phyloP scores from a whole-genome alignment of 2,329 filamentous ascomycete genomes.

The Colletotrichum kahawae region DNA sequence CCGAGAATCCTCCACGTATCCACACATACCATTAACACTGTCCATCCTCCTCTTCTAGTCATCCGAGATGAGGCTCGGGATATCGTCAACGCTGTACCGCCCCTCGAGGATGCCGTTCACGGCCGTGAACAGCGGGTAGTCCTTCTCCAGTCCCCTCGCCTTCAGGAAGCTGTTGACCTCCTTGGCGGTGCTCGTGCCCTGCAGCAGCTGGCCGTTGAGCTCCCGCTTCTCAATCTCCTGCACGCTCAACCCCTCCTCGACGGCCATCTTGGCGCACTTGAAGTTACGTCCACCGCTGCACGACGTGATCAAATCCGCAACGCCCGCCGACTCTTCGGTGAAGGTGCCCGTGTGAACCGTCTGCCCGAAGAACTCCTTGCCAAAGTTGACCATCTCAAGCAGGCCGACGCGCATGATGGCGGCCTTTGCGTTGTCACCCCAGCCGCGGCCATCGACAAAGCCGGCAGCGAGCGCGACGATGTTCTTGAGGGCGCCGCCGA shows the following conservation, averaged over 20 bases:
- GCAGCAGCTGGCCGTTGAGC: slow-evolving; percentile 95
- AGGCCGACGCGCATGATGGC: slow-evolving; percentile 96
- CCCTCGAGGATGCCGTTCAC: slow-evolving; percentile 83
- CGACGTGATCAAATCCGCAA: slow-evolving; percentile 94
- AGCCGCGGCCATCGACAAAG: slow-evolving; percentile 93
- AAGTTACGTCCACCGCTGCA: slow-evolving; percentile 94
- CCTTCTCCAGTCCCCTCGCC: slow-evolving; percentile 74
- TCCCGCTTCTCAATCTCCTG: slow-evolving; percentile 88
- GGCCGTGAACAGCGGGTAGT: slow-evolving; percentile 92
- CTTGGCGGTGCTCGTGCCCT: slow-evolving; percentile 89
- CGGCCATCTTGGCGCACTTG: slow-evolving; percentile 86
- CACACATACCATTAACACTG: not conserved
- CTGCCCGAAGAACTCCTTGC: slow-evolving; percentile 88
- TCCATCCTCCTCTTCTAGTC: not conserved
- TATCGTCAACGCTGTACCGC: slow-evolving; percentile 77
- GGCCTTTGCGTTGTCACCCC: slow-evolving; percentile 99
- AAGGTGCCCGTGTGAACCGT: slow-evolving; percentile 85
- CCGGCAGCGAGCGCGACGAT: slow-evolving; percentile 93
- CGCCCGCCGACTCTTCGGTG: slow-evolving; percentile 94
- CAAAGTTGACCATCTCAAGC: slow-evolving; percentile 95
- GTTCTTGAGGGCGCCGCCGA: slow-evolving; percentile 95
- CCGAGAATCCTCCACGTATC: not conserved
- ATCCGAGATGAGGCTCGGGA: slow-evolving; percentile 69
- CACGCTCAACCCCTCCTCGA: slow-evolving; percentile 79
- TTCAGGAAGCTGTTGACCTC: slow-evolving; percentile 92